Evolutionary conservation across 441 rosid species (phyloP).

Genomic region (Arabidopsis hybrid): DNA sequence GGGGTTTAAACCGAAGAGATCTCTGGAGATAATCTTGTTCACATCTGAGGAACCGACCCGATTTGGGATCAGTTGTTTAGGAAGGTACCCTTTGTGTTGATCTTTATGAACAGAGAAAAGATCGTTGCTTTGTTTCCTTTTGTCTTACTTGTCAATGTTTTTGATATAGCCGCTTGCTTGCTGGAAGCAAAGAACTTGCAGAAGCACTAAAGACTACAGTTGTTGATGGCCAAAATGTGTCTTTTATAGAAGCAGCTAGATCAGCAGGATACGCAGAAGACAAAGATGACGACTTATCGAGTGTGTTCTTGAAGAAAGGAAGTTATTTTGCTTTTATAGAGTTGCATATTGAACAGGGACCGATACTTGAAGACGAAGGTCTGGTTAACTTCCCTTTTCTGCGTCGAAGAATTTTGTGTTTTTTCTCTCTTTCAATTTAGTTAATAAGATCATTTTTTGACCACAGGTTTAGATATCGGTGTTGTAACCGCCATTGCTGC

Average conservation of each 20-base stretch:
- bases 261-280: conserved; percentile 79
- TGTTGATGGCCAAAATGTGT: conserved; percentile 73
- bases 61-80: conserved; percentile 93
- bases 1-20: conserved; percentile 83
- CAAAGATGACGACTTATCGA: conserved; percentile 55
- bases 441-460: not conserved
- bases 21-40: conserved; percentile 82
- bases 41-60: conserved; percentile 98
- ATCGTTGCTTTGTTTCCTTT: conserved; percentile 12
- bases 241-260: conserved; percentile 83
- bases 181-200: conserved; percentile 70
- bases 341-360: conserved; percentile 96
- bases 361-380: conserved; percentile 91
- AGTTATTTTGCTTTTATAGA: conserved; percentile 84
- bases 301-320: conserved; percentile 70
- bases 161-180: conserved; percentile 77
- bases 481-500: conserved; percentile 96
- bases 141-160: conserved; percentile 23
- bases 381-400: conserved; percentile 4
- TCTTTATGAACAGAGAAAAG: not conserved
- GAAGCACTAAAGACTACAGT: conserved; percentile 64
- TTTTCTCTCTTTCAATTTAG: not conserved
- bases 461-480: conserved; percentile 77
- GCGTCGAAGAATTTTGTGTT: not conserved
- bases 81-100: conserved; percentile 59